These are phyloP conservation scores for Tulasnella sp. DNA, from an alignment of 768 basidiomycete species.

Conservation along the genomic window DNA sequence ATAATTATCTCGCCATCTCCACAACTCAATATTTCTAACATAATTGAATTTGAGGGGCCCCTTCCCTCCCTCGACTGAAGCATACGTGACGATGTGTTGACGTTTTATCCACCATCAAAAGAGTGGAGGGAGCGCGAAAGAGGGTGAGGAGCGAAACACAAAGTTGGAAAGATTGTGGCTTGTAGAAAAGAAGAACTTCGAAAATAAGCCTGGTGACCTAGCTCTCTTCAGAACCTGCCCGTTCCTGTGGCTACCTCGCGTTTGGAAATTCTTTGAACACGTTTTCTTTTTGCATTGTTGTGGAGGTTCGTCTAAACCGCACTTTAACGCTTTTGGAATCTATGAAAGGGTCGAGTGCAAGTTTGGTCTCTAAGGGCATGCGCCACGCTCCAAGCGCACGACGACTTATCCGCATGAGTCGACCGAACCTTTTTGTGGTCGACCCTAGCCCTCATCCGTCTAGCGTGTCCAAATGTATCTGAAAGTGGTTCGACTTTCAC, in stretches of 20 bases:
- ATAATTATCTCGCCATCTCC: no score
- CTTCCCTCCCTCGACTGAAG: background rate
- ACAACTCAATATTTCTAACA: no score
- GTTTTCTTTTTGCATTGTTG: background rate
- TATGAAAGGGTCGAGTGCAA: no score
- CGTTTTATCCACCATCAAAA: background rate
- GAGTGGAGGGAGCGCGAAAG: background rate
- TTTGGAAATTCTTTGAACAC: background rate
- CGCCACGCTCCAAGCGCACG: no score
- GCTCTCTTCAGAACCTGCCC: background rate
- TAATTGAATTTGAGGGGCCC: no score
- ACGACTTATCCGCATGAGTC: no score
- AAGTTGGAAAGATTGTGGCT: background rate
- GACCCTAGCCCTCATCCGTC: no score
- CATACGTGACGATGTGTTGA: background rate
- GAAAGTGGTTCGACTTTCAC: no score
- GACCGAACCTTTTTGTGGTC: no score
- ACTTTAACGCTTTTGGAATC: background rate
- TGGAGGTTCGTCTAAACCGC: background rate
- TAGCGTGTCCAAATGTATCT: no score
- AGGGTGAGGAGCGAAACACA: background rate
- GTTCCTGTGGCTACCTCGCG: background rate
- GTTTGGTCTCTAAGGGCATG: no score
- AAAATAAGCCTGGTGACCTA: background rate
- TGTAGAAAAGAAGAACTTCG: background rate